A percentile compares a stretch with the other conserved stretches of the same genome.
Conservation (phyloP, 768 basidiomycete species). For the Xerocomus potaroensis region DNA sequence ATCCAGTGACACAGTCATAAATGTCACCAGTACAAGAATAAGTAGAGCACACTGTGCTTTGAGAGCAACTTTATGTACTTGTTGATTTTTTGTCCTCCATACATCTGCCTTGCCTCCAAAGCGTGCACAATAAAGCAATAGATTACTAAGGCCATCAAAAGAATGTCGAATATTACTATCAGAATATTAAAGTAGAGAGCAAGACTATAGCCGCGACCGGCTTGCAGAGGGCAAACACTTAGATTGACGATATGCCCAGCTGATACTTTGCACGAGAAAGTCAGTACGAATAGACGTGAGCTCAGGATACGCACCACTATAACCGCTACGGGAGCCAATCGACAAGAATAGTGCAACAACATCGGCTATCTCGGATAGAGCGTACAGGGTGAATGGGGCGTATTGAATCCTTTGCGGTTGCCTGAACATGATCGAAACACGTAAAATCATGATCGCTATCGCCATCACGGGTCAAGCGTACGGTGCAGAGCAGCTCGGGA, state of each 20-base stretch:
- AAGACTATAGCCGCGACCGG: too few species aligned
- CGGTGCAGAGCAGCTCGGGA: neutral
- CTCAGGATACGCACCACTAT: too few species aligned
- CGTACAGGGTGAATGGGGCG: conserved; percentile 1
- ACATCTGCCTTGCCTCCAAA: neutral
- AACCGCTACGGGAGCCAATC: too few species aligned
- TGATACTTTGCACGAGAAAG: too few species aligned
- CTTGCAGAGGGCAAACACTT: too few species aligned
- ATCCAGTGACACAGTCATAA: neutral
- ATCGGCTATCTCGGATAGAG: neutral
- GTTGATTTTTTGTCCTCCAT: conserved; percentile 5
- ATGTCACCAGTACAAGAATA: conserved; percentile 8
- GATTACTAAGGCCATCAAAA: conserved; percentile 5
- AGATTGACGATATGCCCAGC: too few species aligned
- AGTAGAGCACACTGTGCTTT: conserved; percentile 8
- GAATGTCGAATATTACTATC: neutral
- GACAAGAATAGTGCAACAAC: too few species aligned
- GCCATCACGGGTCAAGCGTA: too few species aligned
- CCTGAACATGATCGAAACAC: conserved; percentile 11
- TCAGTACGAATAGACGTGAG: too few species aligned
- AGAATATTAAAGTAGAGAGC: too few species aligned
- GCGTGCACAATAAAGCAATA: neutral
- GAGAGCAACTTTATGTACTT: conserved; percentile 9
- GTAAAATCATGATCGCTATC: conserved; percentile 9
- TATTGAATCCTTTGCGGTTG: neutral